A percentile compares a stretch with the other conserved stretches of the same genome.
These are phyloP conservation scores for Emmonsiellopsis sp. DNA, from an alignment of 2,329 filamentous ascomycete genomes.

Conservation along the genomic window DNA sequence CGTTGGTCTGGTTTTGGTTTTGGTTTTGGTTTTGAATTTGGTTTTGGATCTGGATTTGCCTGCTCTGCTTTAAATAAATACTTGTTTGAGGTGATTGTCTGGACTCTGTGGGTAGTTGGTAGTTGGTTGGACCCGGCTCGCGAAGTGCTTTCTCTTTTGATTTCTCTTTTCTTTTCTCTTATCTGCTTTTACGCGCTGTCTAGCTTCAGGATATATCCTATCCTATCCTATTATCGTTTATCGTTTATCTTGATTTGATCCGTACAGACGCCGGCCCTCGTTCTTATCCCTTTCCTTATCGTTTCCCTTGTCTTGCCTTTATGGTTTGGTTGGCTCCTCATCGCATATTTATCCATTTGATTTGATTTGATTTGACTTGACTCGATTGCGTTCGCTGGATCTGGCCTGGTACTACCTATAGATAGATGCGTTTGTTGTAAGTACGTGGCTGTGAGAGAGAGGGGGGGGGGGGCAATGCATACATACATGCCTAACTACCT, in stretches of 20 bases:
- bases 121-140: too few species aligned
- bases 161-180: neutral
- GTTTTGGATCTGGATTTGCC: neutral
- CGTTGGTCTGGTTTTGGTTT: neutral
- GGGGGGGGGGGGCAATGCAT: too few species aligned
- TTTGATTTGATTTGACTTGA: slow-evolving; percentile 3
- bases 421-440: too few species aligned
- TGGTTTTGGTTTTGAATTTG: neutral
- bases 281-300: slow-evolving; percentile 10
- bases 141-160: neutral
- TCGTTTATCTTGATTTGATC: too few species aligned
- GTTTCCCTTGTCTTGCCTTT: slow-evolving; percentile 6
- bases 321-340: slow-evolving; percentile 20
- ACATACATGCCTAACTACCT: too few species aligned
- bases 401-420: too few species aligned
- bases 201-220: too few species aligned
- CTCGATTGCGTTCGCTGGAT: too few species aligned
- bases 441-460: too few species aligned
- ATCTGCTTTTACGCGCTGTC: slow-evolving; percentile 9
- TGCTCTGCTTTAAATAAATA: neutral
- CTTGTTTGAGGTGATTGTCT: neutral
- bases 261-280: neutral
- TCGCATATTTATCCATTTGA: slow-evolving; percentile 26
- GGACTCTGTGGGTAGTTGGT: too few species aligned
- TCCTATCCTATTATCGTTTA: too few species aligned